Conservation (phyloP, 208 protist species). For the Novymonas esmeraldas region DNA sequence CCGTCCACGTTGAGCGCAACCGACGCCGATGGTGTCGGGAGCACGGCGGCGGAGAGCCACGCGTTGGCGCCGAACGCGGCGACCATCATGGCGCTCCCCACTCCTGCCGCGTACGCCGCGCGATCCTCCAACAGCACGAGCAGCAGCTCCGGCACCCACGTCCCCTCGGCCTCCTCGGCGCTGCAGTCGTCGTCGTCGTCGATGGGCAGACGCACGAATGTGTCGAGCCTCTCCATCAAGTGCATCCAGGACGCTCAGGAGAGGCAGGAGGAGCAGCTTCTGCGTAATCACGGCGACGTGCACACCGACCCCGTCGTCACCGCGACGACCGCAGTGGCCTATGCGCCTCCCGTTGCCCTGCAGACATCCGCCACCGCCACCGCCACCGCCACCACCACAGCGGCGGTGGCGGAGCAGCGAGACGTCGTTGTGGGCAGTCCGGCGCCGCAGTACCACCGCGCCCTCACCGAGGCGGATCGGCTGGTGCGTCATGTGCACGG, state of each 20-base stretch:
- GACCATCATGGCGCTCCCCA: not conserved
- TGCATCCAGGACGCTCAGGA: conserved; percentile 11
- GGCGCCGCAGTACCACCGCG: conserved; percentile 29
- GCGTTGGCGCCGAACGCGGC: not conserved
- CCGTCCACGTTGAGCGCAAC: not conserved
- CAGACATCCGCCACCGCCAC: not conserved
- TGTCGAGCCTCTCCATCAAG: conserved; percentile 1
- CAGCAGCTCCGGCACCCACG: conserved; percentile 17
- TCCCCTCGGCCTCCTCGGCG: conserved; percentile 4
- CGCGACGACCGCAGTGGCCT: not conserved
- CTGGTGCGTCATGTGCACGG: conserved; percentile 68
- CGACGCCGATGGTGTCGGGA: not conserved
- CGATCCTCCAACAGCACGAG: not conserved
- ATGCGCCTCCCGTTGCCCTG: not conserved
- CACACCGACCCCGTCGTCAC: not conserved
- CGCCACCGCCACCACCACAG: not conserved
- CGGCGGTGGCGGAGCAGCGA: not conserved
- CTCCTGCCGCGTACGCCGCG: too few relatives aligned
- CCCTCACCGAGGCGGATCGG: conserved; percentile 46
- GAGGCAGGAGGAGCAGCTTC: not conserved
- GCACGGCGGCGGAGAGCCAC: not conserved
- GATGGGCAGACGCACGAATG: conserved; percentile 2
- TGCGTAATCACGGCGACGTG: not conserved
- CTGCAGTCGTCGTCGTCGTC: conserved; percentile 14
- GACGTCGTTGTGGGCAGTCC: conserved; percentile 9